Conservation (phyloP, 106 monocot genomes). For the Narthecium ossifragum region DNA sequence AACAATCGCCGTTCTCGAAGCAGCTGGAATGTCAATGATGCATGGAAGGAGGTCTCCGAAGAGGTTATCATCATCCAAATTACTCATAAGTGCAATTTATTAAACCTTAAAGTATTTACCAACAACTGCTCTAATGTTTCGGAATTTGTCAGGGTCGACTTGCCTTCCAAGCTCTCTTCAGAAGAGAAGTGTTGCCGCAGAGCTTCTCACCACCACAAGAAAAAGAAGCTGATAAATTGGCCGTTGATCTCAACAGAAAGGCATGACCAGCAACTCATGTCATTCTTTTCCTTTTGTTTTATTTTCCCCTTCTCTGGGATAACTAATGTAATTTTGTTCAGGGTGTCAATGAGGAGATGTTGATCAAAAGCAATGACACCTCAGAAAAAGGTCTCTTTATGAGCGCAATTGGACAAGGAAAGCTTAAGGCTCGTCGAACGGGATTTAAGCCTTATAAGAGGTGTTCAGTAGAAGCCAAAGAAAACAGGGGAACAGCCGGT, state of each 20-base stretch:
- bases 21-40: constrained; percentile 36
- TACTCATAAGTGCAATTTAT: neutral
- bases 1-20: constrained; percentile 31
- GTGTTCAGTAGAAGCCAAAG: constrained; percentile 59
- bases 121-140: constrained; percentile 33
- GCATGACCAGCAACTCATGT: constrained; percentile 8
- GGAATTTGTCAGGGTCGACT: constrained; percentile 69
- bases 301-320: too few relatives aligned
- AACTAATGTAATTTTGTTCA: too few relatives aligned
- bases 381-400: neutral
- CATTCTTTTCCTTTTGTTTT: too few relatives aligned
- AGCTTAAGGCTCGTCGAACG: constrained; percentile 35
- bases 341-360: neutral
- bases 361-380: neutral
- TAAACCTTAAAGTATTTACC: neutral
- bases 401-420: constrained; percentile 24
- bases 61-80: constrained; percentile 40
- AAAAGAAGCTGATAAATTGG: constrained; percentile 13
- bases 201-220: constrained; percentile 68
- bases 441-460: constrained; percentile 98
- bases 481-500: constrained; percentile 13
- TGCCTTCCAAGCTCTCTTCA: constrained; percentile 83
- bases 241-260: constrained; percentile 43
- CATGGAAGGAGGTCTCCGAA: constrained; percentile 89
- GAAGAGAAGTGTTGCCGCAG: constrained; percentile 69